Evolutionary conservation across 805 yeast species (phyloP).

Genomic region (Millerozyma acaciae): DNA sequence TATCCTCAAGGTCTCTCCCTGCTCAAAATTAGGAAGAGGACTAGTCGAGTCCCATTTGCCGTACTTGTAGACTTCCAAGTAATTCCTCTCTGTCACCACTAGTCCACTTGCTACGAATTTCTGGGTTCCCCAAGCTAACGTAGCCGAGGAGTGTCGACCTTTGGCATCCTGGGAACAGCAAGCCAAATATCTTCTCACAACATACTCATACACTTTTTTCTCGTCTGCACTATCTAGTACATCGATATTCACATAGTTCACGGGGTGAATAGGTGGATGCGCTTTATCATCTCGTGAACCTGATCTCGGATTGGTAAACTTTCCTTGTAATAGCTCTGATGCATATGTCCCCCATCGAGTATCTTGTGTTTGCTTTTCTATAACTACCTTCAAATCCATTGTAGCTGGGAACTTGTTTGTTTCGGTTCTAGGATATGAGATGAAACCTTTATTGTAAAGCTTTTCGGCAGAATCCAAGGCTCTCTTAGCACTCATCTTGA

Average conservation of each 20-base stretch:
- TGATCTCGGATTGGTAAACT: slow-evolving; percentile 63
- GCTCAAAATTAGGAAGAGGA: slow-evolving; percentile 58
- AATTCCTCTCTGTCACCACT: slow-evolving; percentile 68
- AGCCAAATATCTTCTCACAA: slow-evolving; percentile 82
- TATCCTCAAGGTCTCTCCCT: slow-evolving; percentile 57
- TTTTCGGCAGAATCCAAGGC: slow-evolving; percentile 78
- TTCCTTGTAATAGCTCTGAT: slow-evolving; percentile 29
- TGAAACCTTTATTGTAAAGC: slow-evolving; percentile 77
- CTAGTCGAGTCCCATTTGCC: slow-evolving; percentile 70
- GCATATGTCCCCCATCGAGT: slow-evolving; percentile 76
- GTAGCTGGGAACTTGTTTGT: slow-evolving; percentile 79
- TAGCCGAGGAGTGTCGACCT: slow-evolving; percentile 63
- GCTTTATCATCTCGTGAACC: slow-evolving; percentile 92
- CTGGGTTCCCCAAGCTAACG: slow-evolving; percentile 76
- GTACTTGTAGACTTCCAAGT: slow-evolving; percentile 75
- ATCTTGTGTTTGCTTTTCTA: slow-evolving; percentile 57
- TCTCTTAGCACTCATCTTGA: slow-evolving; percentile 75
- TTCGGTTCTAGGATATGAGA: slow-evolving; percentile 97
- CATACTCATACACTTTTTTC: slow-evolving; percentile 77
- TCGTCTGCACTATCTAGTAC: slow-evolving; percentile 39
- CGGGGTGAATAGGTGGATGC: slow-evolving; percentile 98
- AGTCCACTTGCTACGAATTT: slow-evolving; percentile 69
- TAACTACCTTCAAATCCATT: slow-evolving; percentile 64
- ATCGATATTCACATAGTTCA: slow-evolving; percentile 39
- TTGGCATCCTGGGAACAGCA: slow-evolving; percentile 89